A percentile compares a stretch with the other conserved stretches of the same genome.
Evolutionary conservation across 345 rosid genomes (phyloP).

Genomic region (Aegle marmelos): DNA sequence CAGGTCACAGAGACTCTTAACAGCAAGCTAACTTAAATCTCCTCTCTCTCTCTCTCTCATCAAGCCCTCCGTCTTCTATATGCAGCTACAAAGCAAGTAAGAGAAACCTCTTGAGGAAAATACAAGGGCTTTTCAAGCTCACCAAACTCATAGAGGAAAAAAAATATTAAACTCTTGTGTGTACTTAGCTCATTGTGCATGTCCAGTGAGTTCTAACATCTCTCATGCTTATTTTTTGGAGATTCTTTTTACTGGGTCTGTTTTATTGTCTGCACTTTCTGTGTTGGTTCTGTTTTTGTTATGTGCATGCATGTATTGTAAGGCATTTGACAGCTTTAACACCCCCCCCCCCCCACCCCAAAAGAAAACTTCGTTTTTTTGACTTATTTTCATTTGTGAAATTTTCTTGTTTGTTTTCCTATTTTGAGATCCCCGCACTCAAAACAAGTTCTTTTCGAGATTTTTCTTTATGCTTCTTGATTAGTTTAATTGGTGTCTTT

Average conservation of each 20-base stretch:
- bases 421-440: conserved; percentile 13
- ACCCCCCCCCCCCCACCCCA: neutral
- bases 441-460: conserved; percentile 7
- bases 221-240: neutral
- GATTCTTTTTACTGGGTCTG: neutral
- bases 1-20: conserved; percentile 12
- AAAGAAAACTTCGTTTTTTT: neutral
- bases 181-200: conserved; percentile 15
- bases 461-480: neutral
- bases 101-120: neutral
- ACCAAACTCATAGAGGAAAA: neutral
- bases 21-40: conserved; percentile 18
- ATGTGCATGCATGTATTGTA: conserved; percentile 29
- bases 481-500: neutral
- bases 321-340: conserved; percentile 4
- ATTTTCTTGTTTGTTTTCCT: neutral
- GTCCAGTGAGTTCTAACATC: conserved; percentile 9
- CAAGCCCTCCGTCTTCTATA: neutral
- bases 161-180: neutral
- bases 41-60: neutral
- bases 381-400: neutral
- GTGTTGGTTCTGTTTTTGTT: neutral
- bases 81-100: neutral
- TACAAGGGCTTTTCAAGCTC: neutral
- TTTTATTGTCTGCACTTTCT: neutral